Conservation (phyloP, 345 rosid genomes). For the Anacardium occidentale region DNA sequence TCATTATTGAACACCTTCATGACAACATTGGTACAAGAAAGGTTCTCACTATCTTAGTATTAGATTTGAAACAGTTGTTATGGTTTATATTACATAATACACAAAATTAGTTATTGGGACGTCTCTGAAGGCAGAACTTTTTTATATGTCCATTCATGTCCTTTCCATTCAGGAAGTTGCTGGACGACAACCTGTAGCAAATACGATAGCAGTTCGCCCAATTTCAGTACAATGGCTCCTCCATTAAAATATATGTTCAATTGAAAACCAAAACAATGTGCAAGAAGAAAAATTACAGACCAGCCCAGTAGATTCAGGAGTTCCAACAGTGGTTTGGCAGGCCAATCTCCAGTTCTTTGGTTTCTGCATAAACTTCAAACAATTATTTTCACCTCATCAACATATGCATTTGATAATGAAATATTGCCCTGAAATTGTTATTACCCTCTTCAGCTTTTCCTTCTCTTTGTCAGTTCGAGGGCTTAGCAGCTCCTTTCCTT, state of each 20-base stretch:
- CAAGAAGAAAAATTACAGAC: constrained; percentile 39
- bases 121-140: constrained; percentile 15
- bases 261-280: neutral
- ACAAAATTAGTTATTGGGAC: neutral
- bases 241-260: neutral
- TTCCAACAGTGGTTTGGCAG: constrained; percentile 84
- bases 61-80: constrained; percentile 2
- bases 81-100: neutral
- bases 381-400: neutral
- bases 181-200: constrained; percentile 71
- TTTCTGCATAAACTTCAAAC: constrained; percentile 41
- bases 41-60: neutral
- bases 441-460: constrained; percentile 72
- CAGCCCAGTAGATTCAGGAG: constrained; percentile 73
- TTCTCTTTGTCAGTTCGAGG: constrained; percentile 80
- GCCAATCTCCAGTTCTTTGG: constrained; percentile 90
- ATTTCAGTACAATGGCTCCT: neutral
- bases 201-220: neutral
- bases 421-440: neutral
- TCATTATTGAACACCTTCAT: neutral
- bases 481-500: constrained; percentile 76
- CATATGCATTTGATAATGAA: neutral
- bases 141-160: constrained; percentile 76
- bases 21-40: neutral
- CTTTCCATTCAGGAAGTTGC: constrained; percentile 94